These are phyloP conservation scores for Mucor circinelloides DNA, from an alignment of 371 early-diverging fungal genomes.

Conservation along the genomic window DNA sequence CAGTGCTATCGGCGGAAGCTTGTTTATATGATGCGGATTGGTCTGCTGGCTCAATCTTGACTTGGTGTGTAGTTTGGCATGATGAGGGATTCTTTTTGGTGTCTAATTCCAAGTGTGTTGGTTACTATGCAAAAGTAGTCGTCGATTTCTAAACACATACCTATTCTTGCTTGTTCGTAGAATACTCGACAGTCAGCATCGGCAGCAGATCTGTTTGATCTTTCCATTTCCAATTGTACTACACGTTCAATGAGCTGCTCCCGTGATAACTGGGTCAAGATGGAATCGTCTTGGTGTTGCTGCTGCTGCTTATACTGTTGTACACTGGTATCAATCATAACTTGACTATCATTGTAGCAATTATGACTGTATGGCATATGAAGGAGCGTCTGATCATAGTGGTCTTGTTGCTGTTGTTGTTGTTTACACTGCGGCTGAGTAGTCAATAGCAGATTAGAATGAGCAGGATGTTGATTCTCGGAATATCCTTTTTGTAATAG, in stretches of 20 bases:
- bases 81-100: background rate
- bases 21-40: background rate
- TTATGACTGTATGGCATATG: background rate
- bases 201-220: background rate
- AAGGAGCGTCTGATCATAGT: conserved; percentile 3
- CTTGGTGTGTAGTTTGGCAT: background rate
- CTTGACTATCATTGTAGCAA: background rate
- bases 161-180: background rate
- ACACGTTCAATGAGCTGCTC: conserved; percentile 44
- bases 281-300: background rate
- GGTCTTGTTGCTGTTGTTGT: background rate
- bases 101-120: background rate
- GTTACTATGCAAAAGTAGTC: background rate
- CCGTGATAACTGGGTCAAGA: conserved; percentile 30
- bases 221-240: conserved; percentile 42
- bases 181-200: background rate
- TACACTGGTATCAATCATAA: background rate
- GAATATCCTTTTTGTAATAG: conserved; percentile 23
- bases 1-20: conserved; percentile 1
- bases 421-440: background rate
- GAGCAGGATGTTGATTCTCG: background rate
- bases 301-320: background rate
- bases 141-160: background rate
- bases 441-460: background rate
- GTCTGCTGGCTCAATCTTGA: background rate